A percentile compares a stretch with the other conserved stretches of the same genome.
Evolutionary conservation across 331 rosid species (phyloP).

Genomic region (Spiraea crenata): DNA sequence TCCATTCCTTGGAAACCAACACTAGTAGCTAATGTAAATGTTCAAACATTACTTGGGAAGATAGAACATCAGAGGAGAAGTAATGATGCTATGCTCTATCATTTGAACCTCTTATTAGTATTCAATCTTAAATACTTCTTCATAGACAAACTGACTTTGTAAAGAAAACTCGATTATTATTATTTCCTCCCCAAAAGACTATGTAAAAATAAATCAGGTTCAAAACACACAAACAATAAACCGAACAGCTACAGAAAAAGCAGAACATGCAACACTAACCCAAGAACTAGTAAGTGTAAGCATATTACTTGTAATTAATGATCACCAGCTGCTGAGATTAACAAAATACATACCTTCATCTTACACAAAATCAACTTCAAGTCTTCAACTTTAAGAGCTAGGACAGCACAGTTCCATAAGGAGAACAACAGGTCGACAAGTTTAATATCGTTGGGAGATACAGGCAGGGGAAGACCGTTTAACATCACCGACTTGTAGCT

Average conservation of each 20-base stretch:
- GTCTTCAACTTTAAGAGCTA: not conserved
- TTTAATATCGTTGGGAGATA: not conserved
- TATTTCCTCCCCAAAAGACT: not conserved
- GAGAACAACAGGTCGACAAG: not conserved
- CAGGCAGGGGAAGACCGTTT: not conserved
- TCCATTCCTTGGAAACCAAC: too few species aligned
- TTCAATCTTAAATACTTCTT: too few species aligned
- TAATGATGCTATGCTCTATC: too few species aligned
- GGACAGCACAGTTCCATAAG: not conserved
- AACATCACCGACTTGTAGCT: slow-evolving; percentile 19
- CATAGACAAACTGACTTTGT: too few species aligned
- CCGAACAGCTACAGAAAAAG: not conserved
- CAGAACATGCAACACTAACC: too few species aligned
- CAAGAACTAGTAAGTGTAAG: too few species aligned
- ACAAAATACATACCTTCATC: slow-evolving; percentile 11
- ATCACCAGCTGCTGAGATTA: not conserved
- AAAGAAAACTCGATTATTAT: too few species aligned
- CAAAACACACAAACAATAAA: not conserved
- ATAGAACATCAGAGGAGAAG: too few species aligned
- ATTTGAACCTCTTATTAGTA: too few species aligned
- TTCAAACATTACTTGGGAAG: too few species aligned
- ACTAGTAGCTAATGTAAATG: too few species aligned
- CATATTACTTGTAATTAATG: not conserved
- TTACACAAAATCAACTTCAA: too few species aligned
- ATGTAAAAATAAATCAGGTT: not conserved